Base-by-base conservation (phyloP, 1,139 yeast species). In the Eremothecium coryli region DNA sequence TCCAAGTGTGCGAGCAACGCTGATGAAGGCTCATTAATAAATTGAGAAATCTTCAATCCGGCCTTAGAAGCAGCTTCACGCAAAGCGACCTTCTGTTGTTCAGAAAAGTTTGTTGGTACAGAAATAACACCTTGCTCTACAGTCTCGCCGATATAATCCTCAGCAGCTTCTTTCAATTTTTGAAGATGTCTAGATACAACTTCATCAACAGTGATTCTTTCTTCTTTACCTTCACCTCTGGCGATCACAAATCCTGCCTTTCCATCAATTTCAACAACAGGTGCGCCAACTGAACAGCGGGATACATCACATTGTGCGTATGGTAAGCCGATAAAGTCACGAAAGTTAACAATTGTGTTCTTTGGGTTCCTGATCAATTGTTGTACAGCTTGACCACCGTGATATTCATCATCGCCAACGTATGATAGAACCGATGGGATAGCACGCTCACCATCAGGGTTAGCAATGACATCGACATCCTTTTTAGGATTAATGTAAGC, bases 391-490 rank as follows among this genome's bases (percentile, higher is more conserved):
- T 93, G 97, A 45, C 85, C 81, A 42, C 99, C 99, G 59, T 90
- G 96, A 66, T 84, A 90, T 66, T 90, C 98, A 60, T 90, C 97
- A 37, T 73, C 79, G 44, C 93, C 95, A 42, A 86, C 86, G 60
- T 88, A 90, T 11, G 97, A 79, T 45, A 90, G 70, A 38, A 82
- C 82, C 16, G 97, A 82, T 44, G 97, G 95, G 57, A 90, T 90
- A 42, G 93, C 73, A 67, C 98, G 86, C 65, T 93, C 98, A 61
- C 99, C 99, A 58, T 90, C 98, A 50, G 93, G 96, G 73, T 90
- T 90, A 50, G 98, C 98, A 61, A 90, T 90, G 46, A 90, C 95
- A 56, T 90, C 96, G 42, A 86, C 93, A 61, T 82, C 84, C 51
- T 88, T 96, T 55, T 69, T 65, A 38, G 80, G 74, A 48, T 88